Evolutionary conservation across 2,329 filamentous ascomycete species (phyloP).

Genomic region (Escovopsis sp.): DNA sequence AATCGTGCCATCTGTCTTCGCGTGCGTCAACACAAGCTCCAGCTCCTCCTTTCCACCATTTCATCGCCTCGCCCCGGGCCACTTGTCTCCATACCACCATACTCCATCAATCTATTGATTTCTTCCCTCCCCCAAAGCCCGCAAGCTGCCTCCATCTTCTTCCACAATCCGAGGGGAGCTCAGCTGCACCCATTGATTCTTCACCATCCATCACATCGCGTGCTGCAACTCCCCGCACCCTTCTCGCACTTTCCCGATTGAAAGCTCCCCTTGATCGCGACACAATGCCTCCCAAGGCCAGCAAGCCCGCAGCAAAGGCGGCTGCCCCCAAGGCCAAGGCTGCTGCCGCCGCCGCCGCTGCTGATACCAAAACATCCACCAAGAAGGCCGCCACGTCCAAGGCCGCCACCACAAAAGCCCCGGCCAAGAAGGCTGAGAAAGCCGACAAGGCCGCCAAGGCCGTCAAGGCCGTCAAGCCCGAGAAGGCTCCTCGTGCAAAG

Average conservation of each 20-base stretch:
- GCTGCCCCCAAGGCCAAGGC: slow-evolving; percentile 12
- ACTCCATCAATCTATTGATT: too few relatives aligned
- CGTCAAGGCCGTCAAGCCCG: slow-evolving; percentile 6
- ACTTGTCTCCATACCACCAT: too few relatives aligned
- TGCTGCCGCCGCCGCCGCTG: slow-evolving; percentile 10
- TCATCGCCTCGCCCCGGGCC: neutral
- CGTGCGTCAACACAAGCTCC: neutral
- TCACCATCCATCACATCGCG: neutral
- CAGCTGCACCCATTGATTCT: neutral
- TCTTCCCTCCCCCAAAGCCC: too few relatives aligned
- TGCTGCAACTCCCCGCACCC: neutral
- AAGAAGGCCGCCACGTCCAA: slow-evolving; percentile 10
- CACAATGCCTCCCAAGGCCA: slow-evolving; percentile 20
- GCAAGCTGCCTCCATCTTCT: too few relatives aligned
- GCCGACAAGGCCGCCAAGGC: slow-evolving; percentile 16
- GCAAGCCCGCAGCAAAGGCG: slow-evolving; percentile 8
- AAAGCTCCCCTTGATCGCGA: slow-evolving; percentile 1
- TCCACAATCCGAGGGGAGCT: too few relatives aligned
- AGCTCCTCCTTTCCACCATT: neutral
- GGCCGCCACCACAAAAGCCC: slow-evolving; percentile 15
- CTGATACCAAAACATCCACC: slow-evolving; percentile 1
- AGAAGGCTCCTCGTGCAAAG: slow-evolving; percentile 12
- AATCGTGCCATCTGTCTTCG: too few relatives aligned
- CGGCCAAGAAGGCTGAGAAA: slow-evolving; percentile 13
- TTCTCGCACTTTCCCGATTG: neutral